Percentiles rank a stretch among this genome's conserved stretches.
These are phyloP conservation scores for Pseudopyrenochaeta lycopersici DNA, from an alignment of 2,329 filamentous ascomycete genomes.

Conservation along the genomic window DNA sequence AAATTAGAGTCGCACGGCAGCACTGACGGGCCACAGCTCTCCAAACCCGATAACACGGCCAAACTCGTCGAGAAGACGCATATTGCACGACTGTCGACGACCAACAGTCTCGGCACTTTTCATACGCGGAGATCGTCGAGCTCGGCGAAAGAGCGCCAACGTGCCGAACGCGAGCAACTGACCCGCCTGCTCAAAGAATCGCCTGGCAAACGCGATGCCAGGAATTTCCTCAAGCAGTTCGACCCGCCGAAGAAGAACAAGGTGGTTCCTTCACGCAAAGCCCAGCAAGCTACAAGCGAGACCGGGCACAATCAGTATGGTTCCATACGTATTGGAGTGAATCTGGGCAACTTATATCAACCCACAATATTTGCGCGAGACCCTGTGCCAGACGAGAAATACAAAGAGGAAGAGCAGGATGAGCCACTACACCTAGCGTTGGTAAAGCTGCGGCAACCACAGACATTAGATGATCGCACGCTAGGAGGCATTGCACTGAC, in stretches of 20 bases:
- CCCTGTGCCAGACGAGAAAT: slow-evolving; percentile 50
- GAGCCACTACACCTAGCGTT: slow-evolving; percentile 78
- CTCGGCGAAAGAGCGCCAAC: slow-evolving; percentile 46
- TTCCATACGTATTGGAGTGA: slow-evolving; percentile 61
- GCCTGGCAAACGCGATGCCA: slow-evolving; percentile 91
- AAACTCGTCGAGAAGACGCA: slow-evolving; percentile 4
- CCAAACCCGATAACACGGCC: slow-evolving; percentile 32
- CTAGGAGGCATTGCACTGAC: slow-evolving; percentile 83
- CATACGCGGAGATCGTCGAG: slow-evolving; percentile 33
- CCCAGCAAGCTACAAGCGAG: slow-evolving; percentile 25
- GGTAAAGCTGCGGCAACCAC: slow-evolving; percentile 81
- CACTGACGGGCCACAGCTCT: slow-evolving; percentile 23
- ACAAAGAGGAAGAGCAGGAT: slow-evolving; percentile 24
- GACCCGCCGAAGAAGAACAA: slow-evolving; percentile 50
- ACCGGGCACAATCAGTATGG: slow-evolving; percentile 41
- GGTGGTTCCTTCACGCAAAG: slow-evolving; percentile 10
- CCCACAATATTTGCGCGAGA: slow-evolving; percentile 68
- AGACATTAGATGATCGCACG: slow-evolving; percentile 73
- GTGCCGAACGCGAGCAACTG: slow-evolving; percentile 48
- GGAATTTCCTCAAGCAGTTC: slow-evolving; percentile 89
- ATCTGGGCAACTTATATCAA: slow-evolving; percentile 68
- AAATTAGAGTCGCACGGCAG: background rate
- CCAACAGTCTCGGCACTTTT: slow-evolving; percentile 10
- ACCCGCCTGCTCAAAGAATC: slow-evolving; percentile 77
- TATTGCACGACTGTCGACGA: slow-evolving; percentile 19